Base-by-base conservation (phyloP, 1,284 basidiomycete species). In the Athelia psychrophila region DNA sequence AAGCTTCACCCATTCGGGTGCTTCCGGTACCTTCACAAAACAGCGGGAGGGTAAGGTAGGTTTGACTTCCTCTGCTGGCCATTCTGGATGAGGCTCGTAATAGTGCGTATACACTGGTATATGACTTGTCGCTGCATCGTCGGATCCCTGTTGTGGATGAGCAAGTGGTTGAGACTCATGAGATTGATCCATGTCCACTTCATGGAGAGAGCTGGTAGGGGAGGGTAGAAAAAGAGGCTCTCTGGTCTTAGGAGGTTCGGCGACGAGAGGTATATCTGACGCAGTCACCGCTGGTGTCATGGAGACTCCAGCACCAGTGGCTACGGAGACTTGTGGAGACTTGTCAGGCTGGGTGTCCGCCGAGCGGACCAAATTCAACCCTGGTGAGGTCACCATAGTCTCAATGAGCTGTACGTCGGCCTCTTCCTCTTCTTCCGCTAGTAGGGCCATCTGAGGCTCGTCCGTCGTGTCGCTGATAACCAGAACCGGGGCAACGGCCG, bases 1-100 rank as follows among this genome's bases (percentile, higher is more conserved):
- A 13, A 56, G 55, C 44, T 54, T 58, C 15, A 63, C 64, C 57
- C 65, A 70, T 27, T 47, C 51, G 1, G 69, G 66, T 4, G 60
- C 49, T 13, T 62, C 59, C 9, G 60, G 57, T 6, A 59, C 33
- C 6, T 57, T 50, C 19, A 63, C 58, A 32, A 47, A 61, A n/a
- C n/a, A n/a, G n/a, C n/a, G n/a, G n/a, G n/a, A n/a, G n/a, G n/a
- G n/a, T n/a, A n/a, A n/a, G n/a, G n/a, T n/a, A n/a, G n/a, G n/a
- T n/a, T n/a, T n/a, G n/a, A n/a, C n/a, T n/a, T n/a, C n/a, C n/a
- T n/a, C n/a, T n/a, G n/a, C n/a, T n/a, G n/a, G n/a, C n/a, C n/a
- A n/a, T n/a, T n/a, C n/a, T n/a, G n/a, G n/a, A n/a, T n/a, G n/a
- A n/a, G n/a, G n/a, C n/a, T n/a, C n/a, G n/a, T n/a, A n/a, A n/a